Percentiles rank a stretch among this genome's conserved stretches.
Conservation (phyloP, 768 basidiomycete species). For the Epithele typhae region DNA sequence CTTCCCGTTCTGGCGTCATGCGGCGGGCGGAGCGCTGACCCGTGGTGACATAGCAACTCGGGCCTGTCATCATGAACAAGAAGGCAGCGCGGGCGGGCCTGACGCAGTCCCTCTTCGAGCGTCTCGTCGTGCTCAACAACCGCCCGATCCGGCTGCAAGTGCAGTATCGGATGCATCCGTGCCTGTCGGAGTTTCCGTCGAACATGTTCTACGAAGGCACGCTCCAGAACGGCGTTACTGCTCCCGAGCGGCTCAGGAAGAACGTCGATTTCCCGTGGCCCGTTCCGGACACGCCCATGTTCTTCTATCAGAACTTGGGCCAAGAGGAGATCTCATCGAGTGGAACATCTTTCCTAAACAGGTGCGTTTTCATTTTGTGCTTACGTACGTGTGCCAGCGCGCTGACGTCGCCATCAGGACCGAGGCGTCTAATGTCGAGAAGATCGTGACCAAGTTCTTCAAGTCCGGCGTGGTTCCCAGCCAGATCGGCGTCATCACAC, state of each 20-base stretch:
- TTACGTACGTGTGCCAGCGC: slow-evolving; percentile 10
- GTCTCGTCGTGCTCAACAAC: slow-evolving; percentile 92
- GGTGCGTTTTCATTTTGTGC: slow-evolving; percentile 37
- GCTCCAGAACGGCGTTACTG: slow-evolving; percentile 97
- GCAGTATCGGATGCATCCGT: slow-evolving; percentile 99
- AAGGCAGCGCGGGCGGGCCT: slow-evolving; percentile 98
- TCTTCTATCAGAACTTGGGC: slow-evolving; percentile 99
- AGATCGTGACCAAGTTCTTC: slow-evolving; percentile 99
- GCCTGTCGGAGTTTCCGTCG: slow-evolving; percentile 97
- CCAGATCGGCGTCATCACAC: slow-evolving; percentile 98
- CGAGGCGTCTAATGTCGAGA: slow-evolving; percentile 98
- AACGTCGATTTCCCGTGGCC: slow-evolving; percentile 99
- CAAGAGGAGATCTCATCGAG: slow-evolving; percentile 99
- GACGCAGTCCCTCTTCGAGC: slow-evolving; percentile 97
- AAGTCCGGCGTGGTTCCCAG: slow-evolving; percentile 93
- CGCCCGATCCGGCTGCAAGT: slow-evolving; percentile 98
- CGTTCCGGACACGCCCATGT: slow-evolving; percentile 95
- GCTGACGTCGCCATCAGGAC: slow-evolving; percentile 50
- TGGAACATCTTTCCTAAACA: slow-evolving; percentile 97
- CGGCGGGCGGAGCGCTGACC: slow-evolving; percentile 2
- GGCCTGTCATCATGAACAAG: slow-evolving; percentile 99
- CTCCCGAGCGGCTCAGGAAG: slow-evolving; percentile 94
- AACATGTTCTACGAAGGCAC: slow-evolving; percentile 99
- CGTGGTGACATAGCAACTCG: slow-evolving; percentile 63
- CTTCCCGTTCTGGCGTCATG: slow-evolving; percentile 4